Base-by-base conservation (phyloP, 2,329 filamentous ascomycete species). In the Botryotinia calthae region DNA sequence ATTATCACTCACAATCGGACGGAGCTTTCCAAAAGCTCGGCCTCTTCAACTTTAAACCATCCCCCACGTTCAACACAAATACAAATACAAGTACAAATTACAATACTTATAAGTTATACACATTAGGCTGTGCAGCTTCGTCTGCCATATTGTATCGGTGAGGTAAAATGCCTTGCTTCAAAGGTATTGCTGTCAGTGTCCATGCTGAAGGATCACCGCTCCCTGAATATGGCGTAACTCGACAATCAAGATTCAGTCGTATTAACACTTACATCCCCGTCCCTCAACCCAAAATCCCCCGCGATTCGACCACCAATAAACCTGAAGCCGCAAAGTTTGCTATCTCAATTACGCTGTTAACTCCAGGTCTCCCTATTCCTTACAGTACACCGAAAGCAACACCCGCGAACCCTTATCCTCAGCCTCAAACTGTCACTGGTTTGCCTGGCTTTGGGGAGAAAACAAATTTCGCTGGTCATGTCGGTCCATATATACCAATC, bases 261-360 rank as follows among this genome's bases (percentile, higher is more conserved):
- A 98, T 99, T 84, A 97, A 94, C 81, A 94, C 93, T 79, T 99
- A 97, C 85, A 98, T 99, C 79, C 94, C 95, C 70, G 96, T 99
- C 10, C 95, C 96, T 51, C 92, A 95, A 75, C 92, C 95, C 59
- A 93, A 93, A 83, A 84, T 98, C 61, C 89, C 89, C 63, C 78
- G 83, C 73, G 87, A 90, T 79, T 85, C 88, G 54, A 85, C 90
- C 74, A 85, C 88, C 56, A 86, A 90, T 75, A 94, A 94, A 84
- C 91, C 94, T 67, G 94, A 98, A 84, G 92, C 97, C 78, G 94
- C 96, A 74, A 96, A 95, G 78, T 99, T 99, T 83, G 96, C 96
- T 78, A 98, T 99, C 80, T 98, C 95, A 70, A 98, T 99, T 80
- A 98, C 96, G 4, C 89, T 99, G 65, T 88, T 98, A 77, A 98